Evolutionary conservation across 78 protist genomes (phyloP), one percentile per base, ranked within the genome.

Genomic region (Mastigamoeba balamuthi): DNA sequence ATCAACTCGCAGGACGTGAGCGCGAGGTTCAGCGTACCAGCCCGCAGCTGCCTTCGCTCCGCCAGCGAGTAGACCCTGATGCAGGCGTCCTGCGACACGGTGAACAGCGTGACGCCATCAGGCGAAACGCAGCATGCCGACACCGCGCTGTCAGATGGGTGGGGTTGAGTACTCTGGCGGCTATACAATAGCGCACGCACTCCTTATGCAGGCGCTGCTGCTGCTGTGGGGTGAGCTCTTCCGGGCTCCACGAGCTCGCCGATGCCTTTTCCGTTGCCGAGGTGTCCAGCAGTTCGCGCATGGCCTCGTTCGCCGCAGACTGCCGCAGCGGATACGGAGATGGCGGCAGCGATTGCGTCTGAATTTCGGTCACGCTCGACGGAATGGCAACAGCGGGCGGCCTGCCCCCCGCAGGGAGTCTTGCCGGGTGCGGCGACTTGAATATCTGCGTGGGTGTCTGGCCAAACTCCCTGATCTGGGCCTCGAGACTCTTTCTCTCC

Each of bases 361-460:
- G n/a, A n/a, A n/a, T n/a, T n/a, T n/a, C n/a, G n/a, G n/a, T n/a
- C n/a, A n/a, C n/a, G n/a, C n/a, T n/a, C n/a, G n/a, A n/a, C n/a
- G n/a, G n/a, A n/a, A n/a, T n/a, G n/a, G n/a, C n/a, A n/a, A n/a
- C n/a, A n/a, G n/a, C n/a, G n/a, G n/a, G n/a, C n/a, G n/a, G n/a
- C n/a, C n/a, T n/a, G n/a, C n/a, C n/a, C n/a, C n/a, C n/a, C n/a
- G n/a, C n/a, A n/a, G n/a, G n/a, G 28, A 70, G 42, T 29, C 89
- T 36, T 40, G 63, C 76, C 35, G 94, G 94, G 52, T 89, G 94
- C 4, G 91, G 90, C 1, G 43, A 66, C 37, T 0, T 42, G 86
- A 95, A 96, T 10, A 98, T 74, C 83, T 96, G 97, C n/a, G 9
- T 3, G 2, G 99, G 99, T 0, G 94, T 88, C 77, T 98, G 99